Conservation (phyloP, 139 green algal species). For the Micromonas commoda region DNA sequence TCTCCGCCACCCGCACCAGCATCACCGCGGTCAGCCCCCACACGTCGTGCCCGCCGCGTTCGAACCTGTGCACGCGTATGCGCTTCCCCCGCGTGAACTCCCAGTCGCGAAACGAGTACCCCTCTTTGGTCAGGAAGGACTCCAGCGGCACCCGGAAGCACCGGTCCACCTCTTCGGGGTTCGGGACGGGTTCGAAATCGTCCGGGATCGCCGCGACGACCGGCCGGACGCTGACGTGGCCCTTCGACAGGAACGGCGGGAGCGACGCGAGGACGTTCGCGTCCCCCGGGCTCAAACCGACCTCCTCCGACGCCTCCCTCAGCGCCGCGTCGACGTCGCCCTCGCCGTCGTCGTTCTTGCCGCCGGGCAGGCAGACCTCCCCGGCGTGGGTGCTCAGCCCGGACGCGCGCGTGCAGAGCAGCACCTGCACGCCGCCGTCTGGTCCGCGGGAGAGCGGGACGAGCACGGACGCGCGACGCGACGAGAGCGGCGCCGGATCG, state of each 20-base stretch:
- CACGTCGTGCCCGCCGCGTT: not conserved
- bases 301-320: constrained; percentile 26
- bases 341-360: constrained; percentile 16
- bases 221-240: constrained; percentile 9
- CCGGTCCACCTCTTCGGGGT: constrained; percentile 10
- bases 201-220: constrained; percentile 14
- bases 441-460: not conserved
- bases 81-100: not conserved
- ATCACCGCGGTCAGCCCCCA: constrained; percentile 27
- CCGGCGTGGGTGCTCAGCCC: constrained; percentile 21
- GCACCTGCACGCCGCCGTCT: not conserved
- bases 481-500: not conserved
- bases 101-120: constrained; percentile 2
- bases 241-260: constrained; percentile 8
- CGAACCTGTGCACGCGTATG: constrained; percentile 29
- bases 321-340: constrained; percentile 5
- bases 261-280: constrained; percentile 13
- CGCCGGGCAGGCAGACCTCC: constrained; percentile 26
- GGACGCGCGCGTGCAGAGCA: not conserved
- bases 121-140: not conserved
- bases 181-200: not conserved
- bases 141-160: constrained; percentile 20
- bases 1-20: constrained; percentile 20
- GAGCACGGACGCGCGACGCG: not conserved
- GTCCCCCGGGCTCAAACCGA: constrained; percentile 7